Base-by-base conservation (phyloP, 1,139 yeast species). In the Protomyces pachydermus region DNA sequence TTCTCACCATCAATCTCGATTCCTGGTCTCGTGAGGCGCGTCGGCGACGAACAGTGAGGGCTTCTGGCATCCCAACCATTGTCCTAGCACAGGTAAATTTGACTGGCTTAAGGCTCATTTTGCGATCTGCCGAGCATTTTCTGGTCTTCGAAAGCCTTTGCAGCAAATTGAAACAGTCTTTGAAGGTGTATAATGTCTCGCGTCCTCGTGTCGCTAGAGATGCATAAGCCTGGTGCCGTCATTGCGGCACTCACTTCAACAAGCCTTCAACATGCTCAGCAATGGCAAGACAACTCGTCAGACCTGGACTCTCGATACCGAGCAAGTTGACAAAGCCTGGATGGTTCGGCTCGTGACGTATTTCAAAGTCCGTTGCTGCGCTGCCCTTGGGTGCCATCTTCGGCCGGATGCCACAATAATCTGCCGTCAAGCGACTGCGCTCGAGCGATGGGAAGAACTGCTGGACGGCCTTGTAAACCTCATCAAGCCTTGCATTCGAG, bases 221-320 rank as follows among this genome's bases (percentile, higher is more conserved):
- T 28, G 32, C 8, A 4, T 28, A 28, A 28, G 32, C 8, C 32
- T 28, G 32, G 3, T 4, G 5, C 8, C 32, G 8, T 28, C 32
- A 6, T 28, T 6, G 32, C 32, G 8, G 8, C 32, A 4, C 32
- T 28, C 32, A 61, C 38, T 72, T 65, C 50, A 78, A 79, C 3
- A 83, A 72, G 18, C 76, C 72, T 42, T 76, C 79, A 2, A 89
- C 95, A 70, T 87, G 80, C 70, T 85, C 88, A 0, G 85, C 96
- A 64, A 90, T 88, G 0, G 93, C 95, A 84, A 89, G 79, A 1
- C 90, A 78, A 0, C 95, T 78, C 1, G 97, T 90, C 67, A 90
- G 78, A 0, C 97, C 97, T 0, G 97, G 97, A 71, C 95, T 86
- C 72, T 91, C 97, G 34, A 91, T 90, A 2, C 95, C 95, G 56